A percentile compares a stretch with the other conserved stretches of the same genome.
phyloP scores from a whole-genome alignment of 208 protist genomes.

The Endotrypanum monterogeii region DNA sequence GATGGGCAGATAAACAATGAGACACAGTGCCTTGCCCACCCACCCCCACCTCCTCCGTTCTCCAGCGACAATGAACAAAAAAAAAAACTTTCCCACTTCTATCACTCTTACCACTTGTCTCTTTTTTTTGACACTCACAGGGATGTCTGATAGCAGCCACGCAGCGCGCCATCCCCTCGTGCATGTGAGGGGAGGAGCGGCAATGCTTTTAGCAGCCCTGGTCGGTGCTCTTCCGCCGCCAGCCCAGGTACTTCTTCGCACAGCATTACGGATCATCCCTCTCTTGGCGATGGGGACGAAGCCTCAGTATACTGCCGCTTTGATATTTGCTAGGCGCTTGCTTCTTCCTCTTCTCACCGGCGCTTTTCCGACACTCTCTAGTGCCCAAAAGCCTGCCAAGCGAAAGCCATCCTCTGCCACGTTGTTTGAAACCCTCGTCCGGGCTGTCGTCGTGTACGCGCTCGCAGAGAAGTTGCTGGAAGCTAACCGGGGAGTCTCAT shows the following conservation, averaged over 20 bases:
- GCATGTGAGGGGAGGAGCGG: conserved; percentile 20
- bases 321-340: conserved; percentile 2
- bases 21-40: not conserved
- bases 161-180: conserved; percentile 19
- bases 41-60: not conserved
- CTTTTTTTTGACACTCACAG: not conserved
- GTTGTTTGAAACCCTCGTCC: not conserved
- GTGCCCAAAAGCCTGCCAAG: not conserved
- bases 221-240: conserved; percentile 15
- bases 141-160: not conserved
- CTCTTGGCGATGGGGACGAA: conserved; percentile 2
- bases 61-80: not conserved
- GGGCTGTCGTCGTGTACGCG: not conserved
- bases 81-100: not conserved
- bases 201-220: conserved; percentile 28
- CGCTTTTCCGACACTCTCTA: not conserved
- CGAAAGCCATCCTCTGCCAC: not conserved
- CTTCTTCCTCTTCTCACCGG: conserved; percentile 14
- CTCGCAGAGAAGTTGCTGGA: conserved; percentile 2
- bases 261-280: conserved; percentile 7
- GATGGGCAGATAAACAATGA: not conserved
- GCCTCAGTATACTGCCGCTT: conserved; percentile 2
- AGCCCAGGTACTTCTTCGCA: conserved; percentile 12
- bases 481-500: not conserved
- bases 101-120: not conserved